phyloP scores from a whole-genome alignment of 306 rosid genomes.

The Echinosophora koreensis region DNA sequence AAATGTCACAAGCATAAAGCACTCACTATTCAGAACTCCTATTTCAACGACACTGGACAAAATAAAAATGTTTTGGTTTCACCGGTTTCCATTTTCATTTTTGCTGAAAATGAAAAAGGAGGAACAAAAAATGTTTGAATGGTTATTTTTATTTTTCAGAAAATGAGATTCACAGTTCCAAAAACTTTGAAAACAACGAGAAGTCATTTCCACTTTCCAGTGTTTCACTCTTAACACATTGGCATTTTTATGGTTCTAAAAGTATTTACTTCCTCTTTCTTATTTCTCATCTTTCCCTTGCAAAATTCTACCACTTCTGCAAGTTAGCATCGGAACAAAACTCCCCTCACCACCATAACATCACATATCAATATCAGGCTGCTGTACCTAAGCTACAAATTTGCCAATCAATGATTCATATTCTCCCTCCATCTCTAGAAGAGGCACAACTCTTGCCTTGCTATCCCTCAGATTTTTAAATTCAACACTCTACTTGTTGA shows the following conservation, averaged over 20 bases:
- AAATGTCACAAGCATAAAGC: slow-evolving; percentile 3
- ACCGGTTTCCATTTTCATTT: background rate
- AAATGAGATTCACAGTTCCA: background rate
- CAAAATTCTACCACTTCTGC: background rate
- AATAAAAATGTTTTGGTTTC: background rate
- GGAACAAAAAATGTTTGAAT: background rate
- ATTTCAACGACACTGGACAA: slow-evolving; percentile 16
- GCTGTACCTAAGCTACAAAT: background rate
- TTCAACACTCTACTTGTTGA: background rate
- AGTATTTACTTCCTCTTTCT: background rate
- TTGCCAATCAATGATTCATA: background rate
- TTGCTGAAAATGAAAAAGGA: background rate
- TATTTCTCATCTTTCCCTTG: background rate
- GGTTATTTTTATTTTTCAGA: background rate
- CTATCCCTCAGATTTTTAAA: background rate
- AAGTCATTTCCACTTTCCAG: background rate
- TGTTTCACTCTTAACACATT: background rate
- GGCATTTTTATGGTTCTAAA: background rate
- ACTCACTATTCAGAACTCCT: slow-evolving; percentile 18
- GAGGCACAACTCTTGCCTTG: background rate
- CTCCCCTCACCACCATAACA: background rate
- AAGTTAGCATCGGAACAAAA: background rate
- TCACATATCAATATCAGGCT: background rate
- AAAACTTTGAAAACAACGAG: background rate
- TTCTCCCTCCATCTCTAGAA: background rate